Evolutionary conservation across 345 rosid species (phyloP).

Genomic region (Schrenkiella parvula): DNA sequence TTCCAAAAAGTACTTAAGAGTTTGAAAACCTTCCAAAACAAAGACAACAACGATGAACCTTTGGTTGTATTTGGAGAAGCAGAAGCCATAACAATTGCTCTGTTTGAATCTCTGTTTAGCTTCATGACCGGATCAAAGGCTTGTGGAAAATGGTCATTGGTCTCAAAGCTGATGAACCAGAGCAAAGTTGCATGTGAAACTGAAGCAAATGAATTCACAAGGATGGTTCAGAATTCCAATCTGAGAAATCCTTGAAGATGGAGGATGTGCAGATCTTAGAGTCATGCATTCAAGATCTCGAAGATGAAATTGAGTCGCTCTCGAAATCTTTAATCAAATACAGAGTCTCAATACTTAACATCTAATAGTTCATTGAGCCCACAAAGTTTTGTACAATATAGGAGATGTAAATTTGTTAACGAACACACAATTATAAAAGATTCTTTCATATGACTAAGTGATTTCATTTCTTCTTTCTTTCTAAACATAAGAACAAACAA

Average conservation of each 20-base stretch:
- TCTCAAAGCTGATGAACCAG: conserved; percentile 34
- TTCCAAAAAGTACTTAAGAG: conserved; percentile 23
- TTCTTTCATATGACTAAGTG: not conserved
- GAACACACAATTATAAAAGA: not conserved
- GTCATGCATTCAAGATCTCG: conserved; percentile 42
- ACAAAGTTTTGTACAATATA: conserved; percentile 14
- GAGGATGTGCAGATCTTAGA: conserved; percentile 31
- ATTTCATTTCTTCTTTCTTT: not conserved
- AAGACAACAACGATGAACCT: conserved; percentile 10
- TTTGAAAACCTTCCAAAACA: conserved; percentile 2
- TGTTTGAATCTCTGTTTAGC: conserved; percentile 38
- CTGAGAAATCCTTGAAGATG: conserved; percentile 15
- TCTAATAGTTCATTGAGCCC: conserved; percentile 17
- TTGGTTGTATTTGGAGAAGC: conserved; percentile 29
- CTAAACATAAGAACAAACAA: not conserved
- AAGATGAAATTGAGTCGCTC: conserved; percentile 42
- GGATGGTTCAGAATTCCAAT: conserved; percentile 28
- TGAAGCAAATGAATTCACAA: conserved; percentile 34
- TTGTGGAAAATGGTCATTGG: conserved; percentile 33
- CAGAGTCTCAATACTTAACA: conserved; percentile 43
- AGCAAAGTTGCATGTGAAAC: conserved; percentile 32
- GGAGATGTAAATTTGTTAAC: conserved; percentile 6
- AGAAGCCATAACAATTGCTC: conserved; percentile 15
- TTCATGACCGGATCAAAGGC: conserved; percentile 32
- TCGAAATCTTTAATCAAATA: conserved; percentile 38